phyloP scores from a whole-genome alignment of 2,329 filamentous ascomycete species.

The Fusarium praegraminearum region DNA sequence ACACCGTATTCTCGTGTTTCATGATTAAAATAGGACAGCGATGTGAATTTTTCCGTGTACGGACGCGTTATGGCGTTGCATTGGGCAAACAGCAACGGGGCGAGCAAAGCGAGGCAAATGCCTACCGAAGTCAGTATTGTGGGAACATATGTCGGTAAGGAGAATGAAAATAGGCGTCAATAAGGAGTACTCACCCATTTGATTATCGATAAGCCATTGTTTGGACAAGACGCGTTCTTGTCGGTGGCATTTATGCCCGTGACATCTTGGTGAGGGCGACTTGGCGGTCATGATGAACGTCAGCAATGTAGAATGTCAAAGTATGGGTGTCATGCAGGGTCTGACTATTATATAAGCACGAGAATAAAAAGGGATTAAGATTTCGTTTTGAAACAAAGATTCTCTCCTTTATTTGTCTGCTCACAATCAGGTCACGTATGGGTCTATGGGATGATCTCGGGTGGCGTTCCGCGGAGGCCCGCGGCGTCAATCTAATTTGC shows the following conservation, averaged over 20 bases:
- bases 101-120: conserved; percentile 86
- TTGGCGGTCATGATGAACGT: conserved; percentile 6
- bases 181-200: conserved; percentile 8
- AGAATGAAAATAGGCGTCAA: background rate
- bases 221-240: background rate
- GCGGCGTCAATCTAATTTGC: background rate
- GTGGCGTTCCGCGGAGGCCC: background rate
- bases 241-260: background rate
- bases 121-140: conserved; percentile 58
- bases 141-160: background rate
- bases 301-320: background rate
- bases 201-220: conserved; percentile 33
- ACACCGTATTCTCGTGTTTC: conserved; percentile 76
- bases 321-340: too few relatives aligned
- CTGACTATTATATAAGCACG: background rate
- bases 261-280: background rate
- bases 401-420: background rate
- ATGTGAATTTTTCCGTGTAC: conserved; percentile 86
- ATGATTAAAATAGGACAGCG: conserved; percentile 83
- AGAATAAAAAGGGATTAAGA: conserved; percentile 1
- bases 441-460: conserved; percentile 7
- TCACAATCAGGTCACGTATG: conserved; percentile 14
- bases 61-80: conserved; percentile 81
- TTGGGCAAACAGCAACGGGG: conserved; percentile 84
- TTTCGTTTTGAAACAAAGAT: background rate